These are phyloP conservation scores for Phytopythium helicoides DNA, from an alignment of 352 stramenopile genomes.

Conservation along the genomic window DNA sequence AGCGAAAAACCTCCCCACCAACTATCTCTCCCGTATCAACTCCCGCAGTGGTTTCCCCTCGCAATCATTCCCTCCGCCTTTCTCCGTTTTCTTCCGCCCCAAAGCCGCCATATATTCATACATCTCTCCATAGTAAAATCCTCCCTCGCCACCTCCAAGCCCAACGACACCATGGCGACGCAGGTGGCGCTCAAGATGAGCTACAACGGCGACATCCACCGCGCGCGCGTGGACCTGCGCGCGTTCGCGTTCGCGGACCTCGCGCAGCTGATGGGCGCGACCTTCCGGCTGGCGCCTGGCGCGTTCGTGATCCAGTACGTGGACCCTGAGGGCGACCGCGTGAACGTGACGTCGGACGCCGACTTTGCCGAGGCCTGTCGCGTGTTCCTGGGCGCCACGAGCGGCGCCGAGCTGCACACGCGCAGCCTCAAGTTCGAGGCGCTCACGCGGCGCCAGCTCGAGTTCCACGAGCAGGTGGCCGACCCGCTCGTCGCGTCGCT, in stretches of 20 bases:
- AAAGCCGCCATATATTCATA: too few relatives aligned
- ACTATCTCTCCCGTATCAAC: too few relatives aligned
- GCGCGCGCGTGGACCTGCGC: constrained; percentile 64
- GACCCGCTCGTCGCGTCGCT: constrained; percentile 79
- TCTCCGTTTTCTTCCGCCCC: too few relatives aligned
- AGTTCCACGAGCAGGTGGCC: constrained; percentile 78
- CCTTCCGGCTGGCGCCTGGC: constrained; percentile 43
- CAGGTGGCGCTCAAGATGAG: constrained; percentile 78
- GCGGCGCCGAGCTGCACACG: constrained; percentile 39
- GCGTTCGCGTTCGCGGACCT: constrained; percentile 46
- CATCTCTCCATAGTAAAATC: too few relatives aligned
- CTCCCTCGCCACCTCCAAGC: too few relatives aligned
- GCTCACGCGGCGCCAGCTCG: constrained; percentile 50
- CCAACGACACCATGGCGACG: too few relatives aligned
- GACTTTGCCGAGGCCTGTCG: constrained; percentile 66
- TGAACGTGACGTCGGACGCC: constrained; percentile 66
- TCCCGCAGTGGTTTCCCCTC: too few relatives aligned
- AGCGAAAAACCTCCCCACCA: too few relatives aligned
- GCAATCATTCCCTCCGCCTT: too few relatives aligned
- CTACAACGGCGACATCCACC: constrained; percentile 84
- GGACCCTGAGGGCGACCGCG: constrained; percentile 62
- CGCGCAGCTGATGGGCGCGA: constrained; percentile 51
- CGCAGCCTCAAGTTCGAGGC: constrained; percentile 65
- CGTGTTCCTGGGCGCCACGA: constrained; percentile 37
- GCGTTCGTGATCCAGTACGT: constrained; percentile 81